Base-by-base conservation (phyloP, 768 basidiomycete genomes). In the Chalciporus sphaerocephalus region DNA sequence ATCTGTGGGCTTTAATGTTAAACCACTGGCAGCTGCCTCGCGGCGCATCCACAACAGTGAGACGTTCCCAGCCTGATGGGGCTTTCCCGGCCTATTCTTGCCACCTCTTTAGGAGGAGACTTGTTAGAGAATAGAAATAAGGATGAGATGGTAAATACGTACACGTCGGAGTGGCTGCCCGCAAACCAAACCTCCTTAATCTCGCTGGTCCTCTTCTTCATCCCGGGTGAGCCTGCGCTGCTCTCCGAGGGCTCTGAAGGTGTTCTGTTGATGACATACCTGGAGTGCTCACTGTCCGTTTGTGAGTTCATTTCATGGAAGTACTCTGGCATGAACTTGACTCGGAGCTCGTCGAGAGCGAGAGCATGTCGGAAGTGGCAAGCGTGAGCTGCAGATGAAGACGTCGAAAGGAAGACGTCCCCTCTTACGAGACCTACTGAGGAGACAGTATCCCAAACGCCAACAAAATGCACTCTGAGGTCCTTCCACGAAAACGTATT, bases 151-250 rank as follows among this genome's bases (percentile, higher is more conserved):
- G 23, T 9, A 38, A 27, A 37, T 13, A 50, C 48, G 12, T 42
- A 66, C 69, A 38, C 53, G 57, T 69, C 69, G 24, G 55, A 57
- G 47, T 71, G 71, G 9, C 59, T 57, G 6, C 70, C 79, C 1
- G 79, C 63, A 56, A 84, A 83, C 80, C 82, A 83, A 2, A 84
- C 82, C 58, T 84, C 81, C 46, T 75, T 68, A 12, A 81, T 44
- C 17, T 56, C 53, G 28, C 42, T 32, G 4, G 37, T 25, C 24
- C 39, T 42, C 30, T 36, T 25, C 37, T 24, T 36, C 33, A 9
- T 27, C 37, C 21, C 23, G 8, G 18, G 24, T 21, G 18, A 13
- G 23, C 21, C 18, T 34, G 23, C 35, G 32, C 40, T 44, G 12
- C 23, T 11, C 18, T 22, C 18, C n/a, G 30, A 15, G 15, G 30